A percentile compares a stretch with the other conserved stretches of the same genome.
These are phyloP conservation scores for Withania somnifera DNA, from an alignment of 305 asterid species.

Conservation along the genomic window DNA sequence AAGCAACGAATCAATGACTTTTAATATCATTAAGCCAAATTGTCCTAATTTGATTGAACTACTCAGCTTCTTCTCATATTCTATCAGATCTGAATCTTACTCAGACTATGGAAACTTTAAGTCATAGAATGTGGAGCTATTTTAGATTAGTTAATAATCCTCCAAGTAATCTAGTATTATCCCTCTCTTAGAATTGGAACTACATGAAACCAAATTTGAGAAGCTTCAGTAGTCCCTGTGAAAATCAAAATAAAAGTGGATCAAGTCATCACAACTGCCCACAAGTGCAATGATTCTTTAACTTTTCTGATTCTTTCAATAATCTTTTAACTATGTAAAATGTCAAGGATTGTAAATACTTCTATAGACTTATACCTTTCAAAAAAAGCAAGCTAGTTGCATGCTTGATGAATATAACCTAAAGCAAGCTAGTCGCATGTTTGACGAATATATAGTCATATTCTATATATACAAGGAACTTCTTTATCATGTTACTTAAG, in stretches of 20 bases:
- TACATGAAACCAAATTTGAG: not conserved
- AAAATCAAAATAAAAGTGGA: not conserved
- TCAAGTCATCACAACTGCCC: not conserved
- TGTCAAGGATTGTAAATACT: not conserved
- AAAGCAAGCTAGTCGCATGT: not conserved
- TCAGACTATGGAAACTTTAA: not conserved
- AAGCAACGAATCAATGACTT: not conserved
- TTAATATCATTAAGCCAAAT: not conserved
- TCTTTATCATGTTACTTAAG: not conserved
- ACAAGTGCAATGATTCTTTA: not conserved
- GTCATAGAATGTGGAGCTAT: not conserved
- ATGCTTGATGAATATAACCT: not conserved
- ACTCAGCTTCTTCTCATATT: not conserved
- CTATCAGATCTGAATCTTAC: not conserved
- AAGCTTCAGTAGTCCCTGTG: not conserved
- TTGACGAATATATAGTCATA: not conserved
- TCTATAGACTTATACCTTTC: not conserved
- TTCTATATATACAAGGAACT: not conserved
- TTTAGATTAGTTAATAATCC: not conserved
- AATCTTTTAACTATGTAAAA: not conserved
- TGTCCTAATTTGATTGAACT: not conserved
- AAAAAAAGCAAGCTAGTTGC: not conserved
- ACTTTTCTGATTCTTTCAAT: not conserved
- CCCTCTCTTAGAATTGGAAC: not conserved
- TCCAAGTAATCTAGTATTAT: not conserved